phyloP scores from a whole-genome alignment of 2,329 filamentous ascomycete species.

The Teratosphaeria pseudoeucalypti region DNA sequence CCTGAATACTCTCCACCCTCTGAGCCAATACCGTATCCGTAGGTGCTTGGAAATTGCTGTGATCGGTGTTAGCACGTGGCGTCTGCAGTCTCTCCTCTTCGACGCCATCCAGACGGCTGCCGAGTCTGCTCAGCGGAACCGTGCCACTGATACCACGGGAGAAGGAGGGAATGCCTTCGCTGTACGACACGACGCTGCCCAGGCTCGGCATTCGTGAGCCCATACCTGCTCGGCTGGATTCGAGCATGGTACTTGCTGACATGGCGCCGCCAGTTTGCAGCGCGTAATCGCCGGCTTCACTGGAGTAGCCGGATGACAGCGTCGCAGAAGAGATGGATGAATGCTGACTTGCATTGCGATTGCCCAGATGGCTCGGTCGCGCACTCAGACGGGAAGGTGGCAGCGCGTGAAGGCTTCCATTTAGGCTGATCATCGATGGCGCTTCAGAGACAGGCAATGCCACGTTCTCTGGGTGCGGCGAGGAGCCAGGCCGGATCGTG shows the following conservation, averaged over 20 bases:
- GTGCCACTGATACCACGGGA: constrained; percentile 26
- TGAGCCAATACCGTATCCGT: constrained; percentile 83
- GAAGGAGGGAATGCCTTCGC: constrained; percentile 11
- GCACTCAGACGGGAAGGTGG: constrained; percentile 22
- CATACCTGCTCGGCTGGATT: constrained; percentile 35
- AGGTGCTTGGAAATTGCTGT: constrained; percentile 33
- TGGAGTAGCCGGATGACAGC: constrained; percentile 48
- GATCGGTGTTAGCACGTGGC: constrained; percentile 43
- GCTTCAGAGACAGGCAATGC: background rate
- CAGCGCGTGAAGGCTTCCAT: constrained; percentile 1
- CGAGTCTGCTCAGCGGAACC: constrained; percentile 14
- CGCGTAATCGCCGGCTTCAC: constrained; percentile 75
- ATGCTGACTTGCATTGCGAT: constrained; percentile 46
- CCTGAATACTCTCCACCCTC: constrained; percentile 80
- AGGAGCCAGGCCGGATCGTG: constrained; percentile 9
- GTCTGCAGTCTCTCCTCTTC: constrained; percentile 60
- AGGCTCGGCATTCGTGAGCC: constrained; percentile 73
- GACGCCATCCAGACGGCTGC: constrained; percentile 40
- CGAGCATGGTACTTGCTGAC: constrained; percentile 32
- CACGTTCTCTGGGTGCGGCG: constrained; percentile 9
- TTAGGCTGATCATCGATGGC: constrained; percentile 4
- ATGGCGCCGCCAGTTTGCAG: constrained; percentile 71
- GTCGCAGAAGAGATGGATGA: constrained; percentile 49
- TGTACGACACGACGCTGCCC: constrained; percentile 75
- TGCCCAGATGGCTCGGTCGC: constrained; percentile 46